phyloP scores from a whole-genome alignment of 2,329 filamentous ascomycete species.

The Claviceps sorghi region DNA sequence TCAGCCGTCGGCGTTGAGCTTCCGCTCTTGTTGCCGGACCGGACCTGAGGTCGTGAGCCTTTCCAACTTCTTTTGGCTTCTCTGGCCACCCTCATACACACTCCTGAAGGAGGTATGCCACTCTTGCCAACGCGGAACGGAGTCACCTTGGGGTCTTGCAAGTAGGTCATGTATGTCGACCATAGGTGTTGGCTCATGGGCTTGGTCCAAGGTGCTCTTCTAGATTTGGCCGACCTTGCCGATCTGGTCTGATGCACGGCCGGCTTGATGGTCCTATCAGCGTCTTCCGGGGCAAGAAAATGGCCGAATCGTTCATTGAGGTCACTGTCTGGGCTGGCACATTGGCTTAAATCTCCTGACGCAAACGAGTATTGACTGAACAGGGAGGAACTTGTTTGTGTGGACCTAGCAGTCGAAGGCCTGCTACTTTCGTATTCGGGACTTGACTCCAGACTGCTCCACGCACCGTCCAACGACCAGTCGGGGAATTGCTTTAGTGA shows the following conservation, averaged over 20 bases:
- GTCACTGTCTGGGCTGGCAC: slow-evolving; percentile 33
- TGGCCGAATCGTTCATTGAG: slow-evolving; percentile 12
- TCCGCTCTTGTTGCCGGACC: slow-evolving; percentile 29
- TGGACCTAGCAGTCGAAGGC: slow-evolving; percentile 45
- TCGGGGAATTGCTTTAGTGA: slow-evolving; percentile 37
- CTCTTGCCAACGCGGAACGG: slow-evolving; percentile 50
- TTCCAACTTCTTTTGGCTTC: slow-evolving; percentile 54
- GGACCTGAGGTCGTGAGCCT: slow-evolving; percentile 32
- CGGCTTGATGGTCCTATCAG: slow-evolving; percentile 17
- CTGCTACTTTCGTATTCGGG: slow-evolving; percentile 45
- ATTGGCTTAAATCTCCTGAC: slow-evolving; percentile 40
- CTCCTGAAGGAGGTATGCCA: slow-evolving; percentile 48
- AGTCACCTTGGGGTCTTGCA: slow-evolving; percentile 53
- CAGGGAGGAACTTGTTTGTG: slow-evolving; percentile 41
- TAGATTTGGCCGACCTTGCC: slow-evolving; percentile 16
- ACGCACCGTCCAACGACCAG: slow-evolving; percentile 42
- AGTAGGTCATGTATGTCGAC: slow-evolving; percentile 49
- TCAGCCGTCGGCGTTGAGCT: slow-evolving; percentile 42
- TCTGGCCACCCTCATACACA: slow-evolving; percentile 49
- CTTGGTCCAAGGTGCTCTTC: slow-evolving; percentile 47
- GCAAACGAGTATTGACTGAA: slow-evolving; percentile 41
- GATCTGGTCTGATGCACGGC: slow-evolving; percentile 6
- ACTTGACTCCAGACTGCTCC: slow-evolving; percentile 43
- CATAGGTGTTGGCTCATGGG: slow-evolving; percentile 52
- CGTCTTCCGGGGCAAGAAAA: slow-evolving; percentile 15